Evolutionary conservation across 805 yeast genomes (phyloP), one percentile per base, ranked within the genome.

Genomic region (Schwanniomyces polymorphus): DNA sequence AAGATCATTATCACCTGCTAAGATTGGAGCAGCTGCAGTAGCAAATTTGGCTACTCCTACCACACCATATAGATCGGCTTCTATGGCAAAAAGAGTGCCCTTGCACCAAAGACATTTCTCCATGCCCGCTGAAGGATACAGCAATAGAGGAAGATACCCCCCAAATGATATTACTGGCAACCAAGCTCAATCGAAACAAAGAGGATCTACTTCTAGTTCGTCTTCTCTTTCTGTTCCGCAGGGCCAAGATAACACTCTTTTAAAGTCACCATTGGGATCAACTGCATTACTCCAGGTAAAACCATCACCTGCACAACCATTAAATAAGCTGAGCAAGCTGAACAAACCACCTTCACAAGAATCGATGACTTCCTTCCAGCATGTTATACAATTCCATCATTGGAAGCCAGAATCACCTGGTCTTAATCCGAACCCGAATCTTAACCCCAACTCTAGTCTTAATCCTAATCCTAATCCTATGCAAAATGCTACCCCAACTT

Each of bases 1-100:
- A 50, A 63, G 84, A 50, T 80, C 85, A 14, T 62, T 76, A 27
- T 82, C 88, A 1, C 91, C 91, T 0, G 86, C 89, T 1, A 82
- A 81, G 54, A 75, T 84, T 9, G 91, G 91, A 0, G 90, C 90
- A 1, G 79, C 76, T 18, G 89, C 90, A 1, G 87, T 85, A 1
- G 85, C 88, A 17, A 65, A 60, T 52, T 51, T 71, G 34, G 63
- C 72, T 6, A 60, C 65, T 14, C 77, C 76, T 11, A 57, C 67
- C 9, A 63, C 71, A 0, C 76, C 61, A 1, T 66, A 66, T 53
- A 44, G 56, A 35, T 38, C 50, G 17, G 49, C 52, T 8, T 44
- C 41, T 11, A 26, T 48, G 45, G 25, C 38, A 40, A 45, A 56
- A 45, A 38, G 54, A 48, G 18, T 49, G 7, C 47, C 56, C 17